Base-by-base conservation (phyloP, 148 eudicot genomes). In the Polygonum maritimum region DNA sequence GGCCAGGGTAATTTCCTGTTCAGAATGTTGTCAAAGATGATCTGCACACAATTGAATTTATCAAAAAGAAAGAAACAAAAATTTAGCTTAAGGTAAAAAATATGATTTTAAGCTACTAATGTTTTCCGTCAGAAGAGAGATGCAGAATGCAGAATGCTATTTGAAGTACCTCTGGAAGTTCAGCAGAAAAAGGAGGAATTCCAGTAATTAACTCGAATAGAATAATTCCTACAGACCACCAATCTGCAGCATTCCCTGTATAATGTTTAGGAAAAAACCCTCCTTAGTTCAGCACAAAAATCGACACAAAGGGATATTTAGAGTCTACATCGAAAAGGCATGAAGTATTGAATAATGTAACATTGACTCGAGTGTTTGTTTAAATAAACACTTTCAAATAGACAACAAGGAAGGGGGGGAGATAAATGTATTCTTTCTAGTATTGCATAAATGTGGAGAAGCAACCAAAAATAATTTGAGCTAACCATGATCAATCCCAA, bases 161-260 rank as follows among this genome's bases (percentile, higher is more conserved):
- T 21, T 44, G 16, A 19, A 72, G 79, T 83, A 89, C 99, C 91
- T 90, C 97, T 39, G 99, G 97, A 80, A 86, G 79, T 75, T 90
- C 92, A 52, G 99, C 99, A 83, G 92, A 92, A 80, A 95, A 95
- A 57, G 99, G 97, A 36, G 99, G 99, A 83, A 92, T 79, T 60
- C 99, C 99, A 49, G 92, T 96, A 57, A 95, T 84, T 26, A 95
- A 89, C 84, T 95, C 99, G 81, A 88, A 95, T 71, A 95, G 92
- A 82, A 95, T 92, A 69, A 95, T 91, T 48, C 99, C 99, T 67
- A 87, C 96, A 51, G 99, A 95, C 99, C 99, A 95, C 99, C 99
- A 95, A 86, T 95, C 99, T 55, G 99, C 99, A 54, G 96, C 89
- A 67, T 87, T 87, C 75, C 96, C 99, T 95, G 76, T 75, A 83